A percentile compares a stretch with the other conserved stretches of the same genome.
phyloP scores from a whole-genome alignment of 345 rosid genomes.

The Brassica nigra region DNA sequence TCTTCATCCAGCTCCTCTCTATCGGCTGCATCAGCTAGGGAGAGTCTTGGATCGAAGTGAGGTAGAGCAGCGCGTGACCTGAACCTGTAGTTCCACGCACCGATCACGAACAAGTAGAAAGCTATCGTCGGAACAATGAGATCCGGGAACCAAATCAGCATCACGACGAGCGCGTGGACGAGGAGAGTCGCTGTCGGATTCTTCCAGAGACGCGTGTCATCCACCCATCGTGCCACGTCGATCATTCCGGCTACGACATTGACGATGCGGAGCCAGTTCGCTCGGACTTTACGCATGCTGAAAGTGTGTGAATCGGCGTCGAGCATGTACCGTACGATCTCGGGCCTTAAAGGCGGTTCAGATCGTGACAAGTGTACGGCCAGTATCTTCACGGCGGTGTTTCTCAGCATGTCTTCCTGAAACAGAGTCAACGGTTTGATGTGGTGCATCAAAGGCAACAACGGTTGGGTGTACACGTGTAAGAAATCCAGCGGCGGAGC shows the following conservation, averaged over 20 bases:
- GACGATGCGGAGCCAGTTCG: slow-evolving; percentile 75
- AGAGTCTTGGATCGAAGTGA: slow-evolving; percentile 74
- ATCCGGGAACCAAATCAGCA: slow-evolving; percentile 83
- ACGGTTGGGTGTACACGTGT: slow-evolving; percentile 79
- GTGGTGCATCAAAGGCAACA: slow-evolving; percentile 80
- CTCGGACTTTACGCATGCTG: slow-evolving; percentile 82
- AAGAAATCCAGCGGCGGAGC: slow-evolving; percentile 72
- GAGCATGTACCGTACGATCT: slow-evolving; percentile 71
- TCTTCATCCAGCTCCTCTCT: slow-evolving; percentile 81
- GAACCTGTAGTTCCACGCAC: slow-evolving; percentile 76
- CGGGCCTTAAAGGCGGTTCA: slow-evolving; percentile 70
- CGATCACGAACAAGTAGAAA: slow-evolving; percentile 72
- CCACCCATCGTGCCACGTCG: slow-evolving; percentile 74
- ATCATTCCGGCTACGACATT: slow-evolving; percentile 58
- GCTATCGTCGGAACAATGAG: slow-evolving; percentile 70
- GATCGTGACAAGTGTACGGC: slow-evolving; percentile 70
- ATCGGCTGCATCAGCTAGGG: slow-evolving; percentile 57
- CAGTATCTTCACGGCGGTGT: slow-evolving; percentile 53
- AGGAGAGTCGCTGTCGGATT: slow-evolving; percentile 72
- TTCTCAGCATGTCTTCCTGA: slow-evolving; percentile 51
- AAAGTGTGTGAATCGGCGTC: slow-evolving; percentile 67
- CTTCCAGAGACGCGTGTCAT: slow-evolving; percentile 76
- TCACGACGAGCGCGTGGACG: slow-evolving; percentile 69
- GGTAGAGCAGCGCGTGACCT: slow-evolving; percentile 55
- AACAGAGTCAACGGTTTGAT: slow-evolving; percentile 62